These are phyloP conservation scores for Mitragyna speciosa DNA, from an alignment of 257 asterid genomes.

Conservation along the genomic window DNA sequence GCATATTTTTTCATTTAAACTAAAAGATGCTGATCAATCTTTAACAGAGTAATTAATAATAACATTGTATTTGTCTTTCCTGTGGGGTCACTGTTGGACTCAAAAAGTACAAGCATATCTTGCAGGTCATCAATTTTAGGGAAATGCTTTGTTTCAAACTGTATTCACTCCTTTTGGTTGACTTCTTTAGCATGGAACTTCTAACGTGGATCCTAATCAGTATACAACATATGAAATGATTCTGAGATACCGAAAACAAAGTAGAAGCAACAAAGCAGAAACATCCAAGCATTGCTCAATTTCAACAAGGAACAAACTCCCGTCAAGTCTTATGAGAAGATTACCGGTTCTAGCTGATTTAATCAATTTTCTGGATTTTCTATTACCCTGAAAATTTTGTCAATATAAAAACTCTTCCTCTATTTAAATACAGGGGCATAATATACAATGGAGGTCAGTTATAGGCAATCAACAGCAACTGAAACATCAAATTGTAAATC, in stretches of 20 bases:
- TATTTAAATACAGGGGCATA: background rate
- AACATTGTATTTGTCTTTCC: background rate
- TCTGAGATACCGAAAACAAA: background rate
- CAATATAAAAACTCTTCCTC: background rate
- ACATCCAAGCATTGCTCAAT: background rate
- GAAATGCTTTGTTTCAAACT: background rate
- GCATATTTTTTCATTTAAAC: background rate
- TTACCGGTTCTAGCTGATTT: background rate
- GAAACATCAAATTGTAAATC: background rate
- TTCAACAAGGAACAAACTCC: background rate
- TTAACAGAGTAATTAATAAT: background rate
- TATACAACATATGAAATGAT: background rate
- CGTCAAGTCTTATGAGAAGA: background rate
- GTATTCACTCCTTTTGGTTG: background rate
- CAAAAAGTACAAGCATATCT: background rate
- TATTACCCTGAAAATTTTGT: background rate
- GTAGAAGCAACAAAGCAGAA: background rate
- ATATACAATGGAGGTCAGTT: background rate
- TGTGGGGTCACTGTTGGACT: background rate
- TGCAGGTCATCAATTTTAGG: background rate
- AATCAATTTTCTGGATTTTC: background rate
- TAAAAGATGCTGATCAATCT: background rate
- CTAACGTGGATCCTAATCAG: background rate
- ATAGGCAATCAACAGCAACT: background rate
- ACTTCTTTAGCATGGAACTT: background rate